Evolutionary conservation across 192 early-diverging fungal genomes (phyloP), one percentile per base, ranked within the genome.

Genomic region (Jimgerdemannia flammicorona): DNA sequence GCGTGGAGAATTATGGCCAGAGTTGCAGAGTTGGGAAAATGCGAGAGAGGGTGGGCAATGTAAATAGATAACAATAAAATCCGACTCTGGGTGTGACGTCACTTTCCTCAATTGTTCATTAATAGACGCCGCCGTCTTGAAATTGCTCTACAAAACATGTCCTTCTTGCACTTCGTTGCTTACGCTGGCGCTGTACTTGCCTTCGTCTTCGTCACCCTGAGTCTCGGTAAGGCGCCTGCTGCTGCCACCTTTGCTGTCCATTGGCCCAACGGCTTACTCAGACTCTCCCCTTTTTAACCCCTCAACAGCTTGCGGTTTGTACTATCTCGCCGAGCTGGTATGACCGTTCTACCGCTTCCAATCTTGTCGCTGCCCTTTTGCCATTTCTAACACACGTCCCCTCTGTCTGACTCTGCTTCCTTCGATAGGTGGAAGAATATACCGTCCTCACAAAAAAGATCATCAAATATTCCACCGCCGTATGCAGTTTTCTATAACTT

Each of bases 361-460:
- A 29, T 29, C 29, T 29, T 29, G 29, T 29, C 29, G 29, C 29
- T 29, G 29, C 29, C 29, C 29, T 29, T 29, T 29, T 29, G 29
- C 29, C 29, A 29, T 29, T 29, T 29, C 29, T 29, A 29, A 29
- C 29, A 29, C 29, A 29, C 29, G 29, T 29, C 29, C 18, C 40
- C 18, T 64, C 68, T 66, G 17, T 29, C 3, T 19, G 9, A 40
- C 19, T 40, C 39, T 40, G 6, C 70, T 68, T 64, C 63, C 77
- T 79, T 42, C 78, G 80, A 18, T 73, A 87, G 74, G 86, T 90
- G 2, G 87, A 93, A 84, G 94, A 96, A 84, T 90, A 96, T 84
- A 93, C 95, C 4, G 92, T 95, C 3, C 70, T 88, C 40, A 91
- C 93, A 3, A 92, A 87, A 80, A 89, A 88, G 72, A 83, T 95